Conservation (phyloP, 78 protist species). For the Dictyostelium brefeldianum region DNA sequence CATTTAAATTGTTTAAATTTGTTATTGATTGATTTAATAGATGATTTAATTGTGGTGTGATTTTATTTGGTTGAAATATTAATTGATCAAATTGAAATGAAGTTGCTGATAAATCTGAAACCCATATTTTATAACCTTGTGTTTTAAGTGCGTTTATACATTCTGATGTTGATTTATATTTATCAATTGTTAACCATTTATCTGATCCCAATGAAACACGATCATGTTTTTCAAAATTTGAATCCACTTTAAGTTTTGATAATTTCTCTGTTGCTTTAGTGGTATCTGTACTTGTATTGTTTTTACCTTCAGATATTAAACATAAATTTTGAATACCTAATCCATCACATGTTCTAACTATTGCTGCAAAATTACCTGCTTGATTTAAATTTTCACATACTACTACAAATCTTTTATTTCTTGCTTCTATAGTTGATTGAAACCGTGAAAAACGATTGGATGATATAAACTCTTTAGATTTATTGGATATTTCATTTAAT, state of each 20-base stretch:
- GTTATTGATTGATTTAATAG: background rate
- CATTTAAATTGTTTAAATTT: background rate
- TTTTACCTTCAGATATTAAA: background rate
- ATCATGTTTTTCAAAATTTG: background rate
- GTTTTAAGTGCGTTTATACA: conserved; percentile 43
- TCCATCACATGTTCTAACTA: conserved; percentile 57
- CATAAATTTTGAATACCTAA: conserved; percentile 61
- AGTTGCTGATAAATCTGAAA: conserved; percentile 39
- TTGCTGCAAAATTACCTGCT: conserved; percentile 53
- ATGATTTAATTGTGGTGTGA: background rate
- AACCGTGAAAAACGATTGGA: background rate
- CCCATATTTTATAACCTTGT: conserved; percentile 50
- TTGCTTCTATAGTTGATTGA: background rate
- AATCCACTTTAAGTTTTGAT: background rate
- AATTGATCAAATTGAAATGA: conserved; percentile 32
- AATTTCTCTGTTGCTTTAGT: too few relatives aligned
- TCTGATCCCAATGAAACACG: conserved; percentile 29
- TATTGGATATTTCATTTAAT: background rate
- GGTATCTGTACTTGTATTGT: background rate
- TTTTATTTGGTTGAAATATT: background rate
- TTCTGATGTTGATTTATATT: background rate
- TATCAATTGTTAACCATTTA: conserved; percentile 34
- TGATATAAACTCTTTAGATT: background rate
- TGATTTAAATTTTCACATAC: conserved; percentile 33
- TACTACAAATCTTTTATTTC: conserved; percentile 27